phyloP scores from a whole-genome alignment of 805 yeast species.

The Hanseniaspora vineae region DNA sequence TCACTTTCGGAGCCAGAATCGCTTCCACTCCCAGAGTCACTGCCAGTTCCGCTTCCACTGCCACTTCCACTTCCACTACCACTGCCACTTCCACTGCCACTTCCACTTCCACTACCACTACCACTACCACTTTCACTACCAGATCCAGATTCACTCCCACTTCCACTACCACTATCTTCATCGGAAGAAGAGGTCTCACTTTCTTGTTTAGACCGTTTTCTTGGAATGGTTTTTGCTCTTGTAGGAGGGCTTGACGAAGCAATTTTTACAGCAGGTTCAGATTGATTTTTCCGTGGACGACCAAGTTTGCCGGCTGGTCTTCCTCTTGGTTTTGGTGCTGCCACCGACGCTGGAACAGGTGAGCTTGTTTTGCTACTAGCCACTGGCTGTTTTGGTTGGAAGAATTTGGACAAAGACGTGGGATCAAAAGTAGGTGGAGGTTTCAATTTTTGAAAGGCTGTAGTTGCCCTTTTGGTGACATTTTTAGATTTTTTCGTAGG shows the following conservation, averaged over 20 bases:
- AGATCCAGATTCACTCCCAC: constrained; percentile 5
- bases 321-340: too few species aligned
- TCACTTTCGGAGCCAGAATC: constrained; percentile 1
- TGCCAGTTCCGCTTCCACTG: constrained; percentile 6
- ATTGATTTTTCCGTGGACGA: background rate
- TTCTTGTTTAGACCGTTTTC: background rate
- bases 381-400: constrained; percentile 22
- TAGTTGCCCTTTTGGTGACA: background rate
- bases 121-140: constrained; percentile 3
- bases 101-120: background rate
- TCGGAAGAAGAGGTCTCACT: background rate
- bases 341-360: background rate
- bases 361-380: constrained; percentile 4
- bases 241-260: background rate
- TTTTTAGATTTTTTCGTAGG: too few species aligned
- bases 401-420: constrained; percentile 23
- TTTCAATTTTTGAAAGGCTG: too few species aligned
- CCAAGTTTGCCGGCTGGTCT: too few species aligned
- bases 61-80: constrained; percentile 1
- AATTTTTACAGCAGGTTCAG: background rate
- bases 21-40: constrained; percentile 3
- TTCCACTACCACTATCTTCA: constrained; percentile 1
- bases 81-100: too few species aligned
- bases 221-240: too few species aligned
- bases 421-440: constrained; percentile 18